Percentiles rank a stretch among this genome's conserved stretches.
These are phyloP conservation scores for Amphibolis antarctica DNA, from an alignment of 106 monocot species.

Conservation along the genomic window DNA sequence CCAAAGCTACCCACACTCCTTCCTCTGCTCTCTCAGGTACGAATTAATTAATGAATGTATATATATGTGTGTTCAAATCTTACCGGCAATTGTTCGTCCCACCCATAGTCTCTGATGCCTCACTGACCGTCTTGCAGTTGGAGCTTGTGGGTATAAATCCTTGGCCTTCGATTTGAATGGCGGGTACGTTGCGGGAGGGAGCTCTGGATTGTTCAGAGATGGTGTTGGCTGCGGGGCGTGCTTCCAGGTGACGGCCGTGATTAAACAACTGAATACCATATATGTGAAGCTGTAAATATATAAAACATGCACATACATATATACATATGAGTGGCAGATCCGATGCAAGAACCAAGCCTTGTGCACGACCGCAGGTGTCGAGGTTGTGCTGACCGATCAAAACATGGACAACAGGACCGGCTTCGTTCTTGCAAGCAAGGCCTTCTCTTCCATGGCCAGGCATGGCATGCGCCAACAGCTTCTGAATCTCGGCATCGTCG, in stretches of 20 bases:
- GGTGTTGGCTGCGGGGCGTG: slow-evolving; percentile 72
- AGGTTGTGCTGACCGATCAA: slow-evolving; percentile 53
- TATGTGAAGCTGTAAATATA: no score
- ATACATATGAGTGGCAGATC: slow-evolving; percentile 28
- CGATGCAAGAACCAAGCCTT: slow-evolving; percentile 49
- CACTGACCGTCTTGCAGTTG: slow-evolving; percentile 20
- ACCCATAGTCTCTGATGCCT: neutral
- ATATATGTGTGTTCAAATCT: neutral
- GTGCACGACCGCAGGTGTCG: slow-evolving; percentile 40
- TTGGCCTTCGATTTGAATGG: slow-evolving; percentile 37
- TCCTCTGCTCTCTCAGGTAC: slow-evolving; percentile 19
- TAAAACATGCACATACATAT: no score
- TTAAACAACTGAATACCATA: no score
- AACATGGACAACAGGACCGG: slow-evolving; percentile 40
- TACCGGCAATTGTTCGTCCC: no score
- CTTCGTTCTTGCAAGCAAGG: slow-evolving; percentile 44
- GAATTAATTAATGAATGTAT: neutral
- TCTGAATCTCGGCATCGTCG: slow-evolving; percentile 20
- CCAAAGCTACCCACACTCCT: slow-evolving; percentile 45
- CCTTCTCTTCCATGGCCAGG: slow-evolving; percentile 54
- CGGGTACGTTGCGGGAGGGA: slow-evolving; percentile 31
- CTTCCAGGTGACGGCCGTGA: slow-evolving; percentile 33
- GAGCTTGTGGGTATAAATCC: slow-evolving; percentile 73
- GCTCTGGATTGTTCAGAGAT: slow-evolving; percentile 35
- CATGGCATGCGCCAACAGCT: slow-evolving; percentile 21